Evolutionary conservation across 345 rosid genomes (phyloP).

Genomic region (Carallia brachiata): DNA sequence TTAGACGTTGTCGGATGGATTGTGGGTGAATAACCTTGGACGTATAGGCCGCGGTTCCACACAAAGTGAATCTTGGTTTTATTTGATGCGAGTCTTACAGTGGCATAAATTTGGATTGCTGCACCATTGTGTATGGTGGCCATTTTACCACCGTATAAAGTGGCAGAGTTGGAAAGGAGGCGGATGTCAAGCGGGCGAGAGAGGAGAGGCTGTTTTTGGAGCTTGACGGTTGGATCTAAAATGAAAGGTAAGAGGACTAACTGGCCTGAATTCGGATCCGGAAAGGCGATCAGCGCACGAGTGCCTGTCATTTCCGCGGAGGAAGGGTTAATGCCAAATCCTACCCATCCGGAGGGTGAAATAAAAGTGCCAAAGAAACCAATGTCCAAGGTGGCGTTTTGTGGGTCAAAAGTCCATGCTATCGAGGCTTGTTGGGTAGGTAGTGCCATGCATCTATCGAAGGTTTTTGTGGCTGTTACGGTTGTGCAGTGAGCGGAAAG

Average conservation of each 20-base stretch:
- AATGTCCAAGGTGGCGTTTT: conserved; percentile 73
- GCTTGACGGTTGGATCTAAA: conserved; percentile 77
- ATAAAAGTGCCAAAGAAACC: conserved; percentile 90
- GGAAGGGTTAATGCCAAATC: conserved; percentile 76
- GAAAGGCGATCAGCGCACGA: conserved; percentile 73
- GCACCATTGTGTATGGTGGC: conserved; percentile 86
- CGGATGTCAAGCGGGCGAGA: conserved; percentile 78
- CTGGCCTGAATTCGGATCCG: conserved; percentile 86
- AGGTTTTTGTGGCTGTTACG: conserved; percentile 48
- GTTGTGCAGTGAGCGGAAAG: conserved; percentile 61
- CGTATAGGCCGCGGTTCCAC: conserved; percentile 97
- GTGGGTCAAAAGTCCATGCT: conserved; percentile 89
- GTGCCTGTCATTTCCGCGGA: conserved; percentile 86
- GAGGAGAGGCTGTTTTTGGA: conserved; percentile 74
- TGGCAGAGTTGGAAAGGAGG: conserved; percentile 72
- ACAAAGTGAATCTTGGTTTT: conserved; percentile 68
- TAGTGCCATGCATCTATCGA: conserved; percentile 69
- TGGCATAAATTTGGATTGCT: conserved; percentile 67
- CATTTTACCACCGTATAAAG: conserved; percentile 81
- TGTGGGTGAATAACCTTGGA: conserved; percentile 96
- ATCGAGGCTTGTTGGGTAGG: conserved; percentile 94
- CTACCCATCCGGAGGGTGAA: conserved; percentile 98
- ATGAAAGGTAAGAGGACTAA: conserved; percentile 71
- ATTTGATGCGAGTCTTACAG: conserved; percentile 56
- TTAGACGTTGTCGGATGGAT: conserved; percentile 86